Conservation (phyloP, 345 rosid genomes). For the Syzygium jambos region DNA sequence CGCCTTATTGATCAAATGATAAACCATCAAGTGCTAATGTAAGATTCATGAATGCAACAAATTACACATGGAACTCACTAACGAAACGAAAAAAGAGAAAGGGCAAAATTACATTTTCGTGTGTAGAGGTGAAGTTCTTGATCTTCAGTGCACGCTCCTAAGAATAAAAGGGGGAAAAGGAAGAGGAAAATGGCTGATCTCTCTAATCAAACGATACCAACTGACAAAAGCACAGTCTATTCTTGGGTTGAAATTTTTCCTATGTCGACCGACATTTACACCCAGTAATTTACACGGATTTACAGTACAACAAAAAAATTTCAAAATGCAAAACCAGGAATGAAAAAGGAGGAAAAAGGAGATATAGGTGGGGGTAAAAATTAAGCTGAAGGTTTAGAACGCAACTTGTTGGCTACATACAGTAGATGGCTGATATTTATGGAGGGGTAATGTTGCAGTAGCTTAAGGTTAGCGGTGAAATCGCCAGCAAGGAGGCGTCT, state of each 20-base stretch:
- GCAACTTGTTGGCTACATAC: conserved; percentile 86
- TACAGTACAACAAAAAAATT: neutral
- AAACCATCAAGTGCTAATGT: neutral
- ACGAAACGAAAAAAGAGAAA: neutral
- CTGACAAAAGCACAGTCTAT: neutral
- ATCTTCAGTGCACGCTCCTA: neutral
- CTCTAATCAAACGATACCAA: neutral
- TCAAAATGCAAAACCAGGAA: neutral
- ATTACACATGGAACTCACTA: neutral
- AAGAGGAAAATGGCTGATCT: neutral
- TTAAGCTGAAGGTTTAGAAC: conserved; percentile 27
- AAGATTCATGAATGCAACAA: neutral
- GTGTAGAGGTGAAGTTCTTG: neutral
- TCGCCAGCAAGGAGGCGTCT: conserved; percentile 76
- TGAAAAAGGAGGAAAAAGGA: neutral
- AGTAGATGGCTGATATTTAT: conserved; percentile 79
- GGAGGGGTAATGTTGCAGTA: conserved; percentile 80
- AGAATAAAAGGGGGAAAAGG: neutral
- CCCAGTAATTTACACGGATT: neutral
- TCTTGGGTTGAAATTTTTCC: neutral
- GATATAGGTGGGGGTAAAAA: neutral
- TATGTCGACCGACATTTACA: neutral
- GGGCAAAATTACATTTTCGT: neutral
- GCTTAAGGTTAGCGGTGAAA: conserved; percentile 77
- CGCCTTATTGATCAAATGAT: neutral